Base-by-base conservation (phyloP, 2,329 filamentous ascomycete genomes). In the Cladophialophora yegresii region DNA sequence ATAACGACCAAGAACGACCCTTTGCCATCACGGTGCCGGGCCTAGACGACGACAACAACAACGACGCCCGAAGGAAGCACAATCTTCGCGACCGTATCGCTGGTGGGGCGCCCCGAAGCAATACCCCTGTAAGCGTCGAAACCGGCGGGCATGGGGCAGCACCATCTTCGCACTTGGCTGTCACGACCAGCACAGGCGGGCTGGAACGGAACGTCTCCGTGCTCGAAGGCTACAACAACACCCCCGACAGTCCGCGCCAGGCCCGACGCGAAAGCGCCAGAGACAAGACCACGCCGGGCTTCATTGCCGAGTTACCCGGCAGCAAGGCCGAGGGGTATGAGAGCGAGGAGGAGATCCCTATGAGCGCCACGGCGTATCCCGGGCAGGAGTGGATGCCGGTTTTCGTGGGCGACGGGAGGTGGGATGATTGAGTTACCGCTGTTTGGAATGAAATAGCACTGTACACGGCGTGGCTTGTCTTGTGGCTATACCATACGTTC, bases 291-390 rank as follows among this genome's bases (percentile, higher is more conserved):
- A 77, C 36, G 73, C 78, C 50, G 7, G 63, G 62, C 12, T 36
- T 58, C 32, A 57, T 71, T 33, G 64, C 62, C 32, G 71, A 72
- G 54, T 50, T 72, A 22, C 67, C 69, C 7, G 71, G 63, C 69
- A 79, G 6, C 72, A 77, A 5, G 67, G 75, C 54, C 68, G 73
- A 6, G 69, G 71, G 47, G 73, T 70, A 79, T 57, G 74, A 78
- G 62, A 76, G 74, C 12, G 78, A 77, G 30, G 80, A 82, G 54
- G 78, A 81, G 61, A 76, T 81, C 33, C 65, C 78, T 26, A 82
- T 82, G 79, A 79, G 77, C 5, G 77, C 78, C n/a, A 81, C 80
- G 1, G 74, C 79, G 20, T 82, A 81, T 69, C 80, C 80, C 1
- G 80, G 80, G 9, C 65, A 69, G 49, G 67, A 67, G 51, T 66